Base-by-base conservation (phyloP, 768 basidiomycete species). In the Tremella yokohamensis region DNA sequence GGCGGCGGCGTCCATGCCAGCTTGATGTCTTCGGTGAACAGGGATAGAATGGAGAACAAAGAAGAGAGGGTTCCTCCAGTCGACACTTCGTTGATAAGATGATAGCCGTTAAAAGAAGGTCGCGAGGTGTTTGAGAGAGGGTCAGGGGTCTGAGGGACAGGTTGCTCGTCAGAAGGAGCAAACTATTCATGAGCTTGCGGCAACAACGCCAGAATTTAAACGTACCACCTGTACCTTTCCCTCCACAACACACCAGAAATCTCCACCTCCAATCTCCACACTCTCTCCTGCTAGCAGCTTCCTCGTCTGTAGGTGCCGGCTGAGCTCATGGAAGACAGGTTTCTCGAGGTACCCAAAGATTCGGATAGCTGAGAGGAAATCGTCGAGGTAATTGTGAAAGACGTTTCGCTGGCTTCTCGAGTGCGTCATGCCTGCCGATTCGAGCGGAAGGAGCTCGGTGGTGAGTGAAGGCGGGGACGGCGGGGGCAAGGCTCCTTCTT, bases 281-380 rank as follows among this genome's bases (percentile, higher is more conserved):
- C 88, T 94, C 67, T 99, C 96, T 3, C 96, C 94, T 3, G 96
- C 96, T 52, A 96, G 88, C 19, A 99, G 80, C n/a, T 93, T 81
- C 61, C 91, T 83, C 1, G 96, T 99, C 76, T 98, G 94, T 15
- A 99, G 79, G 78, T 99, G 92, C 53, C 96, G 83, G 0, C 92
- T 92, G 49, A 99, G 84, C 79, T 99, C 96, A 69, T 98, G 94
- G 73, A 99, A 99, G 63, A 93, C 96, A 0, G 93, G 93, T 78
- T 96, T 97, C 79, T 99, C 96, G 61, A 92, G 82, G 74, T 98
- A 98, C 18, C 96, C 96, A 68, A 99, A 99, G 9, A 99, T 89
- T 48, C 93, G 84, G 56, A 99, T 89, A 11, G 96, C 96, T 66
- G 93, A 87, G 54, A 98, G 77, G 74, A 99, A 98, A 70, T 99